phyloP scores from a whole-genome alignment of 148 eudicot species.

The Rhododendron henanense region DNA sequence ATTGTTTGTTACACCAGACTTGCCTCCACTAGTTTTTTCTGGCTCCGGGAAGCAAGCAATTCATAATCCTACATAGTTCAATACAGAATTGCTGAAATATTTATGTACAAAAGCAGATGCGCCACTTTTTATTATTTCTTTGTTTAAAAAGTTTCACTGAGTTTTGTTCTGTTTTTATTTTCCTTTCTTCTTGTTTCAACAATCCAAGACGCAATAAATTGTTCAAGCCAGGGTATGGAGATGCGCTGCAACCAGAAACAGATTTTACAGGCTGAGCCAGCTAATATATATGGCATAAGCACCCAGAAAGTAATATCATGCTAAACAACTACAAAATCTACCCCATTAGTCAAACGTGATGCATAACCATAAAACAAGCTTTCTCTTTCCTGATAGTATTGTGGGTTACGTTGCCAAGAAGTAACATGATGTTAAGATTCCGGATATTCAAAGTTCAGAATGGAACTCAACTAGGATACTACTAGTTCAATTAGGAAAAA shows the following conservation, averaged over 20 bases:
- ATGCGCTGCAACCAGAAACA: not conserved
- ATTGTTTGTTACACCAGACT: slow-evolving; percentile 29
- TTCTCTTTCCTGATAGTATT: not conserved
- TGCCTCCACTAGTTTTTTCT: slow-evolving; percentile 47
- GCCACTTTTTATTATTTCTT: not conserved
- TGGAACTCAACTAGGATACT: not conserved
- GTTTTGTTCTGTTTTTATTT: not conserved
- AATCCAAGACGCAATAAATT: not conserved
- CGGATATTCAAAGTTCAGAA: not conserved
- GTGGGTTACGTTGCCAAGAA: not conserved
- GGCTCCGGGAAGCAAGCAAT: slow-evolving; percentile 37
- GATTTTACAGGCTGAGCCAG: not conserved
- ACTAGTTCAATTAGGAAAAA: not conserved
- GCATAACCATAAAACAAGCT: not conserved
- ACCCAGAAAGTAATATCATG: not conserved
- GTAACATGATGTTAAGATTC: not conserved
- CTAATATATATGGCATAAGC: not conserved
- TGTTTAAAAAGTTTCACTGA: not conserved
- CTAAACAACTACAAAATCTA: not conserved
- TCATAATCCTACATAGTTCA: slow-evolving; percentile 59
- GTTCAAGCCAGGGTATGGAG: not conserved
- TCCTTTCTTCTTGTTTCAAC: not conserved
- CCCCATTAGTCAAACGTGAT: not conserved
- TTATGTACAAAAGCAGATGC: not conserved
- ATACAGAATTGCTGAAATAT: not conserved